phyloP scores from a whole-genome alignment of 176 grass and related monocot genomes.

The Calamus simplicifolius region DNA sequence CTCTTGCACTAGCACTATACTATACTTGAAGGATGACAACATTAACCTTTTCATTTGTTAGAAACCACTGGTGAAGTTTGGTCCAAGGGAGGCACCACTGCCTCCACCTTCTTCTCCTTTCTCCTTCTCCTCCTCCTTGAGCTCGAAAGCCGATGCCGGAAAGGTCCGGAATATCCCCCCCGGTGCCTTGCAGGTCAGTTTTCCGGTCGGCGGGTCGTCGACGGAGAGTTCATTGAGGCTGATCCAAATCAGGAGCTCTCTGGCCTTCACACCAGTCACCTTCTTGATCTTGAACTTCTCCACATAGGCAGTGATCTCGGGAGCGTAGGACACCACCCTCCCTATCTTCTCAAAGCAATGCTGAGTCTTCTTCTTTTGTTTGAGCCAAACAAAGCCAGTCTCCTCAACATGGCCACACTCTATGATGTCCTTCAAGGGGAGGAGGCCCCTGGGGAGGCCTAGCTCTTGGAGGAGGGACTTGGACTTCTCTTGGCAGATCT shows the following conservation, averaged over 20 bases:
- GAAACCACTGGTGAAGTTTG: no score
- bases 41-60: no score
- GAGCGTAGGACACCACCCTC: constrained; percentile 36
- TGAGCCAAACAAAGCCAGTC: constrained; percentile 75
- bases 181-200: constrained; percentile 45
- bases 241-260: constrained; percentile 88
- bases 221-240: constrained; percentile 57
- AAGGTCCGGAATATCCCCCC: constrained; percentile 36
- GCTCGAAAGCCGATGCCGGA: constrained; percentile 50
- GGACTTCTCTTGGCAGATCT: constrained; percentile 50
- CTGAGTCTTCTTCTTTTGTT: constrained; percentile 60
- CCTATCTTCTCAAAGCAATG: constrained; percentile 64
- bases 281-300: constrained; percentile 51
- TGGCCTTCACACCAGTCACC: constrained; percentile 75
- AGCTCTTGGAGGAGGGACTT: constrained; percentile 45
- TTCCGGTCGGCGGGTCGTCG: constrained; percentile 23
- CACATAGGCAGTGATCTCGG: constrained; percentile 55
- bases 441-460: constrained; percentile 46
- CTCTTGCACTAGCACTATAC: no score
- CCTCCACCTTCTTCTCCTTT: constrained; percentile 1
- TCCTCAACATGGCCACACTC: constrained; percentile 84
- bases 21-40: no score
- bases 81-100: background rate
- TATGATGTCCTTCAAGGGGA: constrained; percentile 50
- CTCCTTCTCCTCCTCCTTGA: constrained; percentile 30